These are phyloP conservation scores for Digitaria exilis DNA, from an alignment of 202 grass and related monocot genomes.

Conservation along the genomic window DNA sequence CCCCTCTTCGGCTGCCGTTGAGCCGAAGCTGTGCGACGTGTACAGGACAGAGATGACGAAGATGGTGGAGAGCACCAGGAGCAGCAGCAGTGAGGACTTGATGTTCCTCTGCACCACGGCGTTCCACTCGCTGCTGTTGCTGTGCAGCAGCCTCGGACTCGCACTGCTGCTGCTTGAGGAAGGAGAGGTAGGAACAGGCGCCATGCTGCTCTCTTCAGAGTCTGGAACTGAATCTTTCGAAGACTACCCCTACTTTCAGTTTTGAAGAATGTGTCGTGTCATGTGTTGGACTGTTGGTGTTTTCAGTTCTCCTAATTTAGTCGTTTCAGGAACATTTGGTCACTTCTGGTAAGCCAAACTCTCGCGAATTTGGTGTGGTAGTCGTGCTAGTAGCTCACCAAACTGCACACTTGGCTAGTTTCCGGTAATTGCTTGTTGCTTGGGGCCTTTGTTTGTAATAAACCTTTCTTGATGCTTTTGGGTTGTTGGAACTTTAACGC, in stretches of 20 bases:
- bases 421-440: not conserved
- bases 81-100: conserved; percentile 49
- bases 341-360: conserved; percentile 36
- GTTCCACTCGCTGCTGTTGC: conserved; percentile 49
- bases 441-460: not conserved
- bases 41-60: conserved; percentile 37
- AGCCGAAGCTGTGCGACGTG: conserved; percentile 3
- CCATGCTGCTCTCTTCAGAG: conserved; percentile 19
- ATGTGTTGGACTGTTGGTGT: not conserved
- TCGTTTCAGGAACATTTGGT: conserved; percentile 20
- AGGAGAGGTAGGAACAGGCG: conserved; percentile 24
- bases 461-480: not conserved
- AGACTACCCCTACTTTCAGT: not conserved
- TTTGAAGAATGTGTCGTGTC: conserved; percentile 15
- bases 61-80: conserved; percentile 45
- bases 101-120: conserved; percentile 47
- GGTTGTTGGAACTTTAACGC: not conserved
- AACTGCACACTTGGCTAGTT: conserved; percentile 7
- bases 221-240: not conserved
- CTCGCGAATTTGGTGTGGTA: conserved; percentile 2
- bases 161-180: not conserved
- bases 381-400: conserved; percentile 40
- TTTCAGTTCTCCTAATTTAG: not conserved
- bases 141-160: conserved; percentile 29
- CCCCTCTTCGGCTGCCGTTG: not conserved